Evolutionary conservation across 495 filamentous ascomycete genomes (phyloP), one percentile per base, ranked within the genome.

Genomic region (Penicillium roqueforti): DNA sequence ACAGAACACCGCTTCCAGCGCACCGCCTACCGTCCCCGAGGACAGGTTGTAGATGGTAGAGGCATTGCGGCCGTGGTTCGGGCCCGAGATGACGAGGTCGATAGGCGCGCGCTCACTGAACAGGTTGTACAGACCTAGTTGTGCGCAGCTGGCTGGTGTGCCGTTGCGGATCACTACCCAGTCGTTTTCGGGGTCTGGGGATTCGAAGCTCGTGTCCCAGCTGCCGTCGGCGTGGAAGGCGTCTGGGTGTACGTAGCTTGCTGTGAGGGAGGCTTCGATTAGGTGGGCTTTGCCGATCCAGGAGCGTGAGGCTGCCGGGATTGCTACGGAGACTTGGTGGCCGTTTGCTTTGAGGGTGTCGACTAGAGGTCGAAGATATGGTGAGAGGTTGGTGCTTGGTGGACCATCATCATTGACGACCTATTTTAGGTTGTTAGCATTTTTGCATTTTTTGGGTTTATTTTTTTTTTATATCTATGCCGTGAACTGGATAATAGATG

Each of bases 251-350:
- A 92, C 96, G 75, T 93, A 93, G 37, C 81, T 83, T 1, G 92
- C 91, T 58, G 85, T 88, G 46, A 95, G 78, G 3, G 85, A 81
- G 58, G 89, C 84, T 63, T 91, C 90, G 63, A 95, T 89, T 41
- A 97, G 81, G 69, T 97, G 92, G 3, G 93, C 93, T 74, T 98
- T 98, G 52, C 91, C 91, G 66, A 98, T 97, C 93, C 93, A 98
- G 14, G 89, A 95, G 31, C 92, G 86, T 60, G 96, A 95, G 14
- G 83, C 82, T 66, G 95, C 84, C 1, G 93, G 93, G 36, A 97
- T 83, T 59, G 91, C 86, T 53, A 97, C 91, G n/a, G 88, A 92
- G 67, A 97, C 88, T 50, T 73, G 77, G 71, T 95, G 92, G 39
- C 91, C 89, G n/a, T 82, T 81, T 36, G 71, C 58, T 73, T 93